Evolutionary conservation across 2,329 filamentous ascomycete species (phyloP), one percentile per base, ranked within the genome.

Genomic region (Talaromyces sp.): DNA sequence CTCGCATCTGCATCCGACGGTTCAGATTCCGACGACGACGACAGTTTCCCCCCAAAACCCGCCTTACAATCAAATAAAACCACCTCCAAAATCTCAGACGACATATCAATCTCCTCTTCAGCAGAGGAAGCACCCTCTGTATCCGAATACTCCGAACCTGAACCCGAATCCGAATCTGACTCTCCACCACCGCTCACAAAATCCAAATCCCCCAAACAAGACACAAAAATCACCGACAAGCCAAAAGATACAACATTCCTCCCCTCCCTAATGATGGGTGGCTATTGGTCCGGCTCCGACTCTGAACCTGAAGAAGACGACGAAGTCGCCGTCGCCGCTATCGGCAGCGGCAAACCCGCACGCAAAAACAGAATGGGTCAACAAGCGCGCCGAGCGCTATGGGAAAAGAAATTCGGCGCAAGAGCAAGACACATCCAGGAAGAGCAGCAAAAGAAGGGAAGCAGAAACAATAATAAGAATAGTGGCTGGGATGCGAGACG

Each of bases 331-430:
- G 80, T 71, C 8, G 80, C 82, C 33, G 76, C 83, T 31, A 80
- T 71, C 6, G 70, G 64, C 19, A 24, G 52, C 27, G 27, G 27
- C 10, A 70, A 69, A 8, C 70, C 68, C 73, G 81, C 39, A 65
- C 81, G 83, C 64, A 88, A 87, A 74, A 89, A 89, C 71, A 79
- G 87, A 14, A 83, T 86, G 69, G 87, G 87, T 37, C 87, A 89
- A 71, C 82, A 85, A 66, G 87, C 85, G 11, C 82, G 87, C 41
- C 85, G 85, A 60, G 80, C 83, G 33, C 79, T 89, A 11, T 86
- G 84, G 76, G 87, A 89, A 75, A 83, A 86, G 74, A 89, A 88
- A 70, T 88, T 79, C 67, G 86, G 86, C 2, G 75, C 78, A 0
- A 80, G 79, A 56, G 87, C 87, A 1, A 88, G 87, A 64, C 87